Conservation (phyloP, 192 early-diverging fungal genomes). For the Gryganskiella cystojenkinii region DNA sequence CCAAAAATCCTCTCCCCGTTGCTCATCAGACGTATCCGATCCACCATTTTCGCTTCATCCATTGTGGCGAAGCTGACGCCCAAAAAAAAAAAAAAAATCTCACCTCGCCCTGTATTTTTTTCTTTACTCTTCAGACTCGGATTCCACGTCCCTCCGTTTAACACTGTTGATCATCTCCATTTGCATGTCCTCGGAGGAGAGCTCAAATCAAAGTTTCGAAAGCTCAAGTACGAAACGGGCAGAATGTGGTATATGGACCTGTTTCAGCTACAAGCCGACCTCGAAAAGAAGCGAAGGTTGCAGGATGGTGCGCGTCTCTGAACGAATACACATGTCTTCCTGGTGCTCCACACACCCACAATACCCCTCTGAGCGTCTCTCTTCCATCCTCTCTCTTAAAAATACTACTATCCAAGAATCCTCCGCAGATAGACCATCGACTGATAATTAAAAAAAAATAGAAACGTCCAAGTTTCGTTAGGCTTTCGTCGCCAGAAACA, state of each 20-base stretch:
- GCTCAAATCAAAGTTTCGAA: slow-evolving; percentile 54
- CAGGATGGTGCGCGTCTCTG: slow-evolving; percentile 36
- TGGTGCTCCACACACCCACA: too few species aligned
- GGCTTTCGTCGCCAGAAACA: too few species aligned
- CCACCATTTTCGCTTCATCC: not conserved
- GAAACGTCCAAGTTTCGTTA: too few species aligned
- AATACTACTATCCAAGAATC: too few species aligned
- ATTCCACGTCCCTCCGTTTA: slow-evolving; percentile 82
- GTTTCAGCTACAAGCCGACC: slow-evolving; percentile 12
- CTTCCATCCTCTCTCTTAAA: too few species aligned
- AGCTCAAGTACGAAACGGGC: slow-evolving; percentile 43
- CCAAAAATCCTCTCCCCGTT: not conserved
- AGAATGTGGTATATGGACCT: slow-evolving; percentile 48
- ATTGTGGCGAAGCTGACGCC: too few species aligned
- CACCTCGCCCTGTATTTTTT: too few species aligned
- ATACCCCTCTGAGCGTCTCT: too few species aligned
- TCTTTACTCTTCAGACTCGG: too few species aligned
- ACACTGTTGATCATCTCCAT: slow-evolving; percentile 76
- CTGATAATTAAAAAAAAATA: too few species aligned
- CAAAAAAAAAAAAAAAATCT: too few species aligned
- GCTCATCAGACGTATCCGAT: not conserved
- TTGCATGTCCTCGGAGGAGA: slow-evolving; percentile 73
- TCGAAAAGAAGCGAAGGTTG: slow-evolving; percentile 20
- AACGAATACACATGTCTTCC: not conserved
- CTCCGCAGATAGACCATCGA: too few species aligned